Evolutionary conservation across 257 asterid species (phyloP).

Genomic region (Rehmannia glutinosa): DNA sequence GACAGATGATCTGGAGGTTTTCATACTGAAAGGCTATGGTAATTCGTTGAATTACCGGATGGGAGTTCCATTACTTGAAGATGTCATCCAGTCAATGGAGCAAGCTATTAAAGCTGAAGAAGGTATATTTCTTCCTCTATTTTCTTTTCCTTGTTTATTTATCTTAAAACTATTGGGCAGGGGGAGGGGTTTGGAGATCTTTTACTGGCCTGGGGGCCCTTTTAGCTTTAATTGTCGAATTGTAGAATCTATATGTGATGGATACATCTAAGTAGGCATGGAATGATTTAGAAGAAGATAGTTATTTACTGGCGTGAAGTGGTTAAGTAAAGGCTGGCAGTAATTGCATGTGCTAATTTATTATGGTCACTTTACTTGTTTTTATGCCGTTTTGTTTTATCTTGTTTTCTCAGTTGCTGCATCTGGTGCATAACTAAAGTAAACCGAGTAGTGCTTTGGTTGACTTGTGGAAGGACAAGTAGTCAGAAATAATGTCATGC

Average conservation of each 20-base stretch:
- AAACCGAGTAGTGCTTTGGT: too few relatives aligned
- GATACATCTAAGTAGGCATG: too few relatives aligned
- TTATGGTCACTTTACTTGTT: too few relatives aligned
- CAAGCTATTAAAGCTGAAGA: constrained; percentile 76
- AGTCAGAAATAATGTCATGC: neutral
- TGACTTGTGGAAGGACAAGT: too few relatives aligned
- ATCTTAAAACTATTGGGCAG: neutral
- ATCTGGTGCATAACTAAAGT: too few relatives aligned
- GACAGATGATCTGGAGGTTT: constrained; percentile 91
- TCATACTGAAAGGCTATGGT: constrained; percentile 87
- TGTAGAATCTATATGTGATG: too few relatives aligned
- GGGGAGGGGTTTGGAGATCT: too few relatives aligned
- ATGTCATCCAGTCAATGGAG: constrained; percentile 91
- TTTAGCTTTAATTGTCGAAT: too few relatives aligned
- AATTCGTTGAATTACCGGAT: constrained; percentile 80
- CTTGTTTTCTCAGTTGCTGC: too few relatives aligned
- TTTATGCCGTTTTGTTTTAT: too few relatives aligned
- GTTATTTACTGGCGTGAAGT: neutral
- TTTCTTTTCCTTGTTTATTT: constrained; percentile 2
- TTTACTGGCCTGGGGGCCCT: neutral
- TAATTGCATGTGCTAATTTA: neutral
- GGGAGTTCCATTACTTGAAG: constrained; percentile 93
- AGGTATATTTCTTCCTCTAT: constrained; percentile 35
- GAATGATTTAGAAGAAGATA: neutral
- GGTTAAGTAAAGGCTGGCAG: neutral